Conservation (phyloP, 768 basidiomycete genomes). For the Amanita molliuscula region DNA sequence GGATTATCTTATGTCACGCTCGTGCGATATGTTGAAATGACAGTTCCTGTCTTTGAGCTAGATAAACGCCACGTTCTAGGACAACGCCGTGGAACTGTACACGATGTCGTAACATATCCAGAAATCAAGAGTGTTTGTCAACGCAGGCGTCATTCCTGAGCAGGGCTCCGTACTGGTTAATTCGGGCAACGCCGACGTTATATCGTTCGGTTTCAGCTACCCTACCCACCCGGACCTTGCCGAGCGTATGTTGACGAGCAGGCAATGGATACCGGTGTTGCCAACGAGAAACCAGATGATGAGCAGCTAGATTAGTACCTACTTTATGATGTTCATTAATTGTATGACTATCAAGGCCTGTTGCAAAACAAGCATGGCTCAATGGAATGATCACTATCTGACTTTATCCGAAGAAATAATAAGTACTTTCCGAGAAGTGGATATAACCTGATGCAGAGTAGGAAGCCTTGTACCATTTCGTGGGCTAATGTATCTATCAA, state of each 20-base stretch:
- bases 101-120: constrained; percentile 30
- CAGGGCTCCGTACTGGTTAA: constrained; percentile 27
- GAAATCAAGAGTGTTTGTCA: constrained; percentile 26
- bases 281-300: no score
- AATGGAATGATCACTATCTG: no score
- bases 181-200: constrained; percentile 23
- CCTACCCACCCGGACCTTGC: constrained; percentile 31
- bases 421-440: no score
- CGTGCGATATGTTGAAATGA: constrained; percentile 14
- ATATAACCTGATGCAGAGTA: no score
- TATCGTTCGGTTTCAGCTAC: constrained; percentile 25
- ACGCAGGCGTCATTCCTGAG: constrained; percentile 22
- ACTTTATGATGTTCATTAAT: no score
- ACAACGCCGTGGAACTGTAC: constrained; percentile 21
- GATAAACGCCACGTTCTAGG: constrained; percentile 12
- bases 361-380: no score
- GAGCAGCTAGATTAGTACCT: no score
- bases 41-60: constrained; percentile 17
- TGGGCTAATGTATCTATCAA: no score
- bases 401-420: no score
- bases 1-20: constrained; percentile 24
- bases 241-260: constrained; percentile 20
- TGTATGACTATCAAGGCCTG: no score
- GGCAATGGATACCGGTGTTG: no score
- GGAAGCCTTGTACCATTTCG: no score